Evolutionary conservation across 139 green algal genomes (phyloP), one percentile per base, ranked within the genome.

Genomic region (Chlorella sp.): DNA sequence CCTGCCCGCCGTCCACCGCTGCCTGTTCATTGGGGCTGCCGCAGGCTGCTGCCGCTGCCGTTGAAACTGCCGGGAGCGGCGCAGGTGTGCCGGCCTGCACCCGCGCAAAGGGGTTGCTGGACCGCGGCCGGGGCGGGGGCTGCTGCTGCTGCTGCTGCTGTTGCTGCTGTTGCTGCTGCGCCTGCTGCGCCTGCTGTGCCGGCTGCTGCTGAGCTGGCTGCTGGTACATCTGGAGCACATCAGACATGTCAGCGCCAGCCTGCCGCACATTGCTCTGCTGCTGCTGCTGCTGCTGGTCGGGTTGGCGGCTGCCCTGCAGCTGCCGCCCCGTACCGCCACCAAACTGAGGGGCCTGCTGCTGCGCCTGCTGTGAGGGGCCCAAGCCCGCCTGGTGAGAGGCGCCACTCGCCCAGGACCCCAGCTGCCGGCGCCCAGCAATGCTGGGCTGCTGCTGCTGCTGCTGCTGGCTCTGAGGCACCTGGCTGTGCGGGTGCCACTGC

Each of bases 201-300:
- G 12, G 75, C 16, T 53, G 78, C 78, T 37, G 78, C 78, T 64
- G 78, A 39, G 78, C 22, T 22, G 40, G 40, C 0, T 36, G 76
- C 21, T 48, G 36, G 76, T 53, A 53, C 21, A 37, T 42, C 19
- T 82, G 76, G 21, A 82, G 36, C 18, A 82, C 37, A 32, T 82
- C 76, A 32, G 76, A 48, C 36, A 82, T n/a, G 76, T 82, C 76
- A n/a, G 36, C 7, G 76, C 36, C 36, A 21, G 40, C 40, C 79
- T 40, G 76, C 76, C 48, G 76, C 34, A 1, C 36, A 19, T 57
- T 82, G 76, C 78, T 4, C 78, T 57, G 12, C 37, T 83, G 36
- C 78, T 83, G 78, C 80, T 42, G 80, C 80, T 84, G 80, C 42
- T 85, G 80, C 7, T 30, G 80, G 19, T 69, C 30, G 30, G 18